These are phyloP conservation scores for Lipomyces japonicus DNA, from an alignment of 805 yeast genomes.

Conservation along the genomic window DNA sequence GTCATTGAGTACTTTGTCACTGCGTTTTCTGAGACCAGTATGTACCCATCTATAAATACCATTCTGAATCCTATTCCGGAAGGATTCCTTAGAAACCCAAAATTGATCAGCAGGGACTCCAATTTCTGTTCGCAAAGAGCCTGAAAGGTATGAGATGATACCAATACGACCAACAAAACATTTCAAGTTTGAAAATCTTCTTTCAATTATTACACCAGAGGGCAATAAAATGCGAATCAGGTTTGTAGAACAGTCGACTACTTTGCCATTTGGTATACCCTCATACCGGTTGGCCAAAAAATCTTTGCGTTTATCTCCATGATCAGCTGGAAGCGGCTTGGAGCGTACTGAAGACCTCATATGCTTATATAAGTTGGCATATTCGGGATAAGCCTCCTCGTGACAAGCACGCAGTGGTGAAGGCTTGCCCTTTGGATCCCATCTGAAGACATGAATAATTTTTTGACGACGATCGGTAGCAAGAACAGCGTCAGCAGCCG, in stretches of 20 bases:
- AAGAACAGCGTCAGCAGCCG: constrained; percentile 38
- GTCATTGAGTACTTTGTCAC: neutral
- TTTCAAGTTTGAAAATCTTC: constrained; percentile 22
- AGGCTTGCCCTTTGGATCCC: constrained; percentile 30
- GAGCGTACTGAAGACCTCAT: constrained; percentile 31
- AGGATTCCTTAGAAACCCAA: constrained; percentile 18
- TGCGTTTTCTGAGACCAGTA: too few relatives aligned
- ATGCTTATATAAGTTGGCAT: constrained; percentile 29
- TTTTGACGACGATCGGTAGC: constrained; percentile 7
- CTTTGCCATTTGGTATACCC: constrained; percentile 18
- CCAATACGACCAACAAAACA: constrained; percentile 36
- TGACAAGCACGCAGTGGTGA: constrained; percentile 35
- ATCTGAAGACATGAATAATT: constrained; percentile 33
- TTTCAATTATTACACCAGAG: constrained; percentile 3
- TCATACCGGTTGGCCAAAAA: constrained; percentile 19
- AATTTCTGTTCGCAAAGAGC: constrained; percentile 22
- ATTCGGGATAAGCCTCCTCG: constrained; percentile 37
- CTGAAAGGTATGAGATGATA: constrained; percentile 31
- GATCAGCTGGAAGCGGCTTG: too few relatives aligned
- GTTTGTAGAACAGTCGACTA: constrained; percentile 7
- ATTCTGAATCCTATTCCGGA: constrained; percentile 12
- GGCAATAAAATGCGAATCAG: constrained; percentile 3
- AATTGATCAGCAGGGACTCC: constrained; percentile 20
- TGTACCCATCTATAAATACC: neutral
- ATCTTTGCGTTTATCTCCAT: neutral